phyloP scores from a whole-genome alignment of 192 early-diverging fungal species.

The Borealophlyctis nickersoniae region DNA sequence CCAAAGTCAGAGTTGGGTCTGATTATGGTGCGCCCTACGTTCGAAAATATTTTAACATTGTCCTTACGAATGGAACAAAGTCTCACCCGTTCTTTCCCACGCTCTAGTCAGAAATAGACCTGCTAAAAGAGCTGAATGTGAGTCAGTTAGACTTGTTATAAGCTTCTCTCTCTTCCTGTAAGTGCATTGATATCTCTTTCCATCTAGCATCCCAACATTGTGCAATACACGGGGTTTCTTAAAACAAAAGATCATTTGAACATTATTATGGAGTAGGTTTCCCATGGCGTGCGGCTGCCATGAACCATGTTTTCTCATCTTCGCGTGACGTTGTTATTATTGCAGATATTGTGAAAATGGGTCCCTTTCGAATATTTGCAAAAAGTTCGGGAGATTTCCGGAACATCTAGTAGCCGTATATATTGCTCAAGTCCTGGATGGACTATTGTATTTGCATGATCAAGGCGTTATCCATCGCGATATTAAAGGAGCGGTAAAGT shows the following conservation, averaged over 20 bases:
- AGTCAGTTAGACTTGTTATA: too few species aligned
- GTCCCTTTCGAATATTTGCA: constrained; percentile 78
- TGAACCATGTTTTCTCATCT: background rate
- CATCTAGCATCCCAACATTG: constrained; percentile 47
- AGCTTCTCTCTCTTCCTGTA: too few species aligned
- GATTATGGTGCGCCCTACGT: constrained; percentile 35
- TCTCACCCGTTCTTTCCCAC: background rate
- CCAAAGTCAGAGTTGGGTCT: constrained; percentile 25
- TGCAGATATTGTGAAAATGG: constrained; percentile 74
- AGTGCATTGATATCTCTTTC: too few species aligned
- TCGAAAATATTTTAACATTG: background rate
- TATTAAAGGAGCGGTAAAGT: constrained; percentile 76
- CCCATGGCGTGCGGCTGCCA: background rate
- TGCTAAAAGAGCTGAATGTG: constrained; percentile 48
- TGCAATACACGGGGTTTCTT: constrained; percentile 44
- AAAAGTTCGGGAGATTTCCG: constrained; percentile 86
- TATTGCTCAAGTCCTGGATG: constrained; percentile 83
- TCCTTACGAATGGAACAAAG: background rate
- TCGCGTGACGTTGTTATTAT: too few species aligned
- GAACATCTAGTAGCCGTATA: constrained; percentile 86
- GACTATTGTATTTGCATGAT: constrained; percentile 84
- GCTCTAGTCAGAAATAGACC: constrained; percentile 44
- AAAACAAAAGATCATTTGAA: constrained; percentile 38
- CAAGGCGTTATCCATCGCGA: constrained; percentile 89
- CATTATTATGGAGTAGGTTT: constrained; percentile 46